phyloP scores from a whole-genome alignment of 441 rosid genomes.

The Lepidium campestre region DNA sequence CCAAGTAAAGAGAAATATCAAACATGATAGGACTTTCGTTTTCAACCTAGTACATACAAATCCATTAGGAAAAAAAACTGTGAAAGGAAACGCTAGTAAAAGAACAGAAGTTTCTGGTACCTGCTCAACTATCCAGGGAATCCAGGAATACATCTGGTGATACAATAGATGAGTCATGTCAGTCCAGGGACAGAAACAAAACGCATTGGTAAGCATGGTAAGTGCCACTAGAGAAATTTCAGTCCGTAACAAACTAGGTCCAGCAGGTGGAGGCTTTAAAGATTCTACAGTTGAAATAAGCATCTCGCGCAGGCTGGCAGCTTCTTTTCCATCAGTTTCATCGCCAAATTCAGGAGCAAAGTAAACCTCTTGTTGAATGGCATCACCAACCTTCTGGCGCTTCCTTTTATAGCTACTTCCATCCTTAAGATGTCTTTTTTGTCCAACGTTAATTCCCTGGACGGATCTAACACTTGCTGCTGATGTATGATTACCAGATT shows the following conservation, averaged over 20 bases:
- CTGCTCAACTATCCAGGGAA: conserved; percentile 85
- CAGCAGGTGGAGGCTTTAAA: conserved; percentile 46
- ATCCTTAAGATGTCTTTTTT: conserved; percentile 52
- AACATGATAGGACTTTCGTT: conserved; percentile 37
- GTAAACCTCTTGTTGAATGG: conserved; percentile 32
- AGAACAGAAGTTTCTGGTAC: conserved; percentile 31
- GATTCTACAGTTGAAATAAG: conserved; percentile 59
- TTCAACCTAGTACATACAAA: conserved; percentile 48
- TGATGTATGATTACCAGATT: conserved; percentile 27
- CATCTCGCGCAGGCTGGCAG: conserved; percentile 42
- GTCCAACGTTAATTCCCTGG: conserved; percentile 47
- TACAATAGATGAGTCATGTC: conserved; percentile 52
- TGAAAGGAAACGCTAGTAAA: conserved; percentile 7
- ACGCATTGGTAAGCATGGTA: conserved; percentile 79
- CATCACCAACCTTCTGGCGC: conserved; percentile 64
- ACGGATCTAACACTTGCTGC: conserved; percentile 28
- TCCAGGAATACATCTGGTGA: conserved; percentile 65
- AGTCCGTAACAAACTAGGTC: conserved; percentile 43
- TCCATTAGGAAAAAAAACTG: not conserved
- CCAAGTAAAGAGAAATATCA: conserved; percentile 62
- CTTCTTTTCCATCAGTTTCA: conserved; percentile 54
- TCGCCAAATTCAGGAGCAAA: conserved; percentile 29
- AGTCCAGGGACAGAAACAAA: conserved; percentile 54
- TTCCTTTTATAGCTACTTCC: conserved; percentile 39
- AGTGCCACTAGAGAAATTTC: conserved; percentile 69